These are phyloP conservation scores for Neurospora sp. DNA, from an alignment of 495 filamentous ascomycete genomes.

Conservation along the genomic window DNA sequence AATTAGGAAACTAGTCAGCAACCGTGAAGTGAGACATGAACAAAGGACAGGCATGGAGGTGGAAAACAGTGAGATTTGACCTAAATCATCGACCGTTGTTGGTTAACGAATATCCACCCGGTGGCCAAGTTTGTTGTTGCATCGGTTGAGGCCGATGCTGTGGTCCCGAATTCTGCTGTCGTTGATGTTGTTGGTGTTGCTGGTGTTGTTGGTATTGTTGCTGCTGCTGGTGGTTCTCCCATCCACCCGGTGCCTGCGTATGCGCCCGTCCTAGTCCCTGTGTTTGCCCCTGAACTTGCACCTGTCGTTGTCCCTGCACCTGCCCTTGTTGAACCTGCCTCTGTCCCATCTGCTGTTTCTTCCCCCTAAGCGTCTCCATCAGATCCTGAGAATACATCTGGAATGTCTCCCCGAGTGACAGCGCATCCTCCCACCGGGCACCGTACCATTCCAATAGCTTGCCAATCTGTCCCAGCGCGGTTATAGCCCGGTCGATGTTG, in stretches of 20 bases:
- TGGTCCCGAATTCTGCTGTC: neutral
- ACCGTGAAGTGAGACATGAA: too few species aligned
- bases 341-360: conserved; percentile 11
- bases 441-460: conserved; percentile 38
- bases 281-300: conserved; percentile 7
- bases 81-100: neutral
- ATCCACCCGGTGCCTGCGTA: neutral
- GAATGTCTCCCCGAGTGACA: conserved; percentile 32
- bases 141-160: neutral
- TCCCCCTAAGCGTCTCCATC: conserved; percentile 19
- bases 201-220: conserved; percentile 6
- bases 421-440: conserved; percentile 39
- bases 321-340: neutral
- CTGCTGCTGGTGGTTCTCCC: neutral
- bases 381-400: conserved; percentile 29
- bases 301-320: neutral
- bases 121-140: neutral
- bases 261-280: conserved; percentile 11
- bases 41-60: neutral
- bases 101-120: neutral
- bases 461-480: conserved; percentile 32
- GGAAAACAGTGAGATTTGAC: neutral
- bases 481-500: conserved; percentile 36
- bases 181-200: conserved; percentile 8
- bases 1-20: too few species aligned